Evolutionary conservation across 75 land plant genomes (phyloP), one percentile per base, ranked within the genome.

Genomic region (Pinus albicaulis): DNA sequence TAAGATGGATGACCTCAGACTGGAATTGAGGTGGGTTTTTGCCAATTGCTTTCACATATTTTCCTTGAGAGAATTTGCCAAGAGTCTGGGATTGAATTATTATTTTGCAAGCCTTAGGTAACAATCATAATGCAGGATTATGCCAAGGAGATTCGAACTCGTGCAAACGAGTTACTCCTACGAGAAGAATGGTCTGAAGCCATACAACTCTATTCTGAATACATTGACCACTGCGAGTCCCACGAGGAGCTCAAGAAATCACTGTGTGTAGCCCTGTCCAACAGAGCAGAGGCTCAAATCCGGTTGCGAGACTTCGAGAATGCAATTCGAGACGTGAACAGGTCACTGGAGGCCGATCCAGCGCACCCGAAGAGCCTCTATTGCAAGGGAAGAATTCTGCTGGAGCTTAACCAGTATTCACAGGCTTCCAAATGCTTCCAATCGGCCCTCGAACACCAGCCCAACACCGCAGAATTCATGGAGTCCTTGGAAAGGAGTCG

Each of bases 221-320:
- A 85, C 76, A 83, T 88, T 77, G 68, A 76, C 34, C 76, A 79
- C 76, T 80, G 79, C 75, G 80, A 60, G 26, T 3, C 55, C 22
- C 80, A 78, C 57, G 57, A 66, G 69, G 79, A 82, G 78, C 81
- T 85, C 65, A 77, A 77, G 23, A 88, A 78, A 74, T 75, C 84
- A 34, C 87, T 90, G 73, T 82, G 84, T 36, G 72, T 87, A 28
- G 88, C 98, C 55, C 76, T 87, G 76, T 93, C 94, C 31, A 91
- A 95, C 69, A 78, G 98, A 56, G 98, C 98, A 24, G 96, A 92
- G 38, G 93, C 89, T 15, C 83, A 80, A 36, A 77, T 74, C 77
- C 79, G 83, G 59, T 74, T 93, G 11, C 19, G 76, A 12, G 78
- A 80, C 19, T 71, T 76, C 71, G 57, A 59, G 19, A 60, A 75